Conservation (phyloP, 228 moss, liverwort and hornwort genomes). For the Sphagnum fallax region DNA sequence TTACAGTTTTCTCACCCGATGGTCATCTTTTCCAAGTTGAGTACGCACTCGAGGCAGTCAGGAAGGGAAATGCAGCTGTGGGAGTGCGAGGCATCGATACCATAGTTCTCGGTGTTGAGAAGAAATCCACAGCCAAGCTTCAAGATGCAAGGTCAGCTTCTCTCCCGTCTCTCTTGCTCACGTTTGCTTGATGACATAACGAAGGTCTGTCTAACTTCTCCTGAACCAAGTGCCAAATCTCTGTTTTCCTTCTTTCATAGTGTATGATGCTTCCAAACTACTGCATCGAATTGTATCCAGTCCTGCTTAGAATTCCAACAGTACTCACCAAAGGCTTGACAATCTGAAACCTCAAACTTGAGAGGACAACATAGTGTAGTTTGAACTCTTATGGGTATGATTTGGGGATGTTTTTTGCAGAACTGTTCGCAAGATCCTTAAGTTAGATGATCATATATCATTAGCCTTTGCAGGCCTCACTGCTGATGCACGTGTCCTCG, state of each 20-base stretch:
- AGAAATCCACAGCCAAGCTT: conserved; percentile 94
- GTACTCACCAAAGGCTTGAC: no score
- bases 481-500: conserved; percentile 93
- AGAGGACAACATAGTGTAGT: no score
- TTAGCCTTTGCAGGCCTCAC: conserved; percentile 93
- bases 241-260: no score
- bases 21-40: conserved; percentile 98
- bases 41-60: conserved; percentile 91
- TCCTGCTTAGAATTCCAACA: no score
- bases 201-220: no score
- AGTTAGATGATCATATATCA: conserved; percentile 94
- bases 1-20: conserved; percentile 93
- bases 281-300: no score
- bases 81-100: conserved; percentile 91
- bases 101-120: conserved; percentile 93
- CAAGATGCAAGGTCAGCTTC: conserved; percentile 77
- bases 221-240: no score
- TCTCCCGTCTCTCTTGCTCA: neutral
- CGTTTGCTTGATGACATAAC: neutral
- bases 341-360: no score
- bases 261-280: no score
- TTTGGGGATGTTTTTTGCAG: conserved; percentile 27
- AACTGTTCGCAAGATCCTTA: conserved; percentile 86
- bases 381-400: neutral
- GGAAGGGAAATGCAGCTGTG: conserved; percentile 92